These are phyloP conservation scores for Plantago lanceolata DNA, from an alignment of 305 asterid genomes.

Conservation along the genomic window DNA sequence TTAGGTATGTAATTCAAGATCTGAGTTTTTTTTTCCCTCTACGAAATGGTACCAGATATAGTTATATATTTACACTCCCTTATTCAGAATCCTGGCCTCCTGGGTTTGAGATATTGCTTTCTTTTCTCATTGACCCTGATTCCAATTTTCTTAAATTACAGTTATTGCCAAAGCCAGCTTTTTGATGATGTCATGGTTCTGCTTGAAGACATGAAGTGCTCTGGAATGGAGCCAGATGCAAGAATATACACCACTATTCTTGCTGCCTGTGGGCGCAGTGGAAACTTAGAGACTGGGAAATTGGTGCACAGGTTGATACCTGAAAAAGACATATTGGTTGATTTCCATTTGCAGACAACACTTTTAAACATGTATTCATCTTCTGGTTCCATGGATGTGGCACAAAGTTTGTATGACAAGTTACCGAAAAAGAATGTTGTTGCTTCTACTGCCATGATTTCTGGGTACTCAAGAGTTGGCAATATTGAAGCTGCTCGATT, in stretches of 20 bases:
- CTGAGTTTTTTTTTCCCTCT: too few relatives aligned
- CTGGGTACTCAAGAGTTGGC: slow-evolving; percentile 66
- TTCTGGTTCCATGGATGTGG: slow-evolving; percentile 65
- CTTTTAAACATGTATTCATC: slow-evolving; percentile 65
- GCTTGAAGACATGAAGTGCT: slow-evolving; percentile 60
- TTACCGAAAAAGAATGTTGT: slow-evolving; percentile 44
- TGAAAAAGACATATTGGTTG: slow-evolving; percentile 33
- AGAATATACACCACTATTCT: slow-evolving; percentile 55
- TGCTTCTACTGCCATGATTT: slow-evolving; percentile 68
- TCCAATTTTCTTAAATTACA: slow-evolving; percentile 28
- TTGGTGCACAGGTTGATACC: slow-evolving; percentile 42
- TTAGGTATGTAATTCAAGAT: too few relatives aligned
- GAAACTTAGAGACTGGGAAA: slow-evolving; percentile 55
- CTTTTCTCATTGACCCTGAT: slow-evolving; percentile 11
- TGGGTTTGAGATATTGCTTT: too few relatives aligned
- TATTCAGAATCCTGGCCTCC: not conserved
- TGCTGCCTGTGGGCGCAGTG: slow-evolving; percentile 52
- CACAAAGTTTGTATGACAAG: slow-evolving; percentile 50
- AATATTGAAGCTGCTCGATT: slow-evolving; percentile 53
- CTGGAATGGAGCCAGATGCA: slow-evolving; percentile 42
- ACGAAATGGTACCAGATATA: too few relatives aligned
- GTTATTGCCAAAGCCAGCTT: slow-evolving; percentile 59
- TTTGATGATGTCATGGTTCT: slow-evolving; percentile 49
- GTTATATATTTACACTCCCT: not conserved
- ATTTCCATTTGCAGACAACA: slow-evolving; percentile 54